Base-by-base conservation (phyloP, 2,329 filamentous ascomycete species). In the Curvularia spicifera region DNA sequence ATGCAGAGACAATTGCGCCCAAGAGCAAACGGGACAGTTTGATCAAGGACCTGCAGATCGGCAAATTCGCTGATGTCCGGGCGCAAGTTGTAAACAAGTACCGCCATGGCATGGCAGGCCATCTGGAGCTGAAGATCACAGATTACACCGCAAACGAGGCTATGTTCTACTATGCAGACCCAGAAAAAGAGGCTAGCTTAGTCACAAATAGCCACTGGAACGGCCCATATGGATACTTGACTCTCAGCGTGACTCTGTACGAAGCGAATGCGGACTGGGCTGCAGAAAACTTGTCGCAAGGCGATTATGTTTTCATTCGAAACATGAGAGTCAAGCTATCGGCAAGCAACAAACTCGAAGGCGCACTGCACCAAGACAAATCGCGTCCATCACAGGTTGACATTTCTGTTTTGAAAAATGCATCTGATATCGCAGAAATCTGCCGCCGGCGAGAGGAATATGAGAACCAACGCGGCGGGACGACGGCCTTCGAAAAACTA, bases 211-310 rank as follows among this genome's bases (percentile, higher is more conserved):
- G 75, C 39, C 72, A 77, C n/a, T 96, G 91, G 90, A 79, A 80
- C 1, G 92, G 93, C 0, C 93, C 93, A 0, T 89, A 80, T 65
- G 93, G 93, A 2, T 87, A 88, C 68, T 80, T 85, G 70, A 89
- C 87, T 1, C 80, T 97, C 51, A 87, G 89, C 66, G 78, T 97
- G 24, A 89, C 87, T 28, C 82, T 90, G 28, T 96, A 82, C 73
- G 86, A 89, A 13, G 85, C 85, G 0, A 90, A 97, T 73, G 85
- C 87, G 1, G 67, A 72, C 1, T 85, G 79, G 61, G 83, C 89
- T n/a, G 82, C 81, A 15, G 70, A 82, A 0, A 74, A 85, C 6
- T 78, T 95, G 26, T 78, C 81, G 2, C 74, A 79, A n/a, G 85
- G 85, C 3, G 79, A 86, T 24, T 88, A 89, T 81, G 78, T 96